phyloP scores from a whole-genome alignment of 768 basidiomycete genomes.

The Lactarius vividus region DNA sequence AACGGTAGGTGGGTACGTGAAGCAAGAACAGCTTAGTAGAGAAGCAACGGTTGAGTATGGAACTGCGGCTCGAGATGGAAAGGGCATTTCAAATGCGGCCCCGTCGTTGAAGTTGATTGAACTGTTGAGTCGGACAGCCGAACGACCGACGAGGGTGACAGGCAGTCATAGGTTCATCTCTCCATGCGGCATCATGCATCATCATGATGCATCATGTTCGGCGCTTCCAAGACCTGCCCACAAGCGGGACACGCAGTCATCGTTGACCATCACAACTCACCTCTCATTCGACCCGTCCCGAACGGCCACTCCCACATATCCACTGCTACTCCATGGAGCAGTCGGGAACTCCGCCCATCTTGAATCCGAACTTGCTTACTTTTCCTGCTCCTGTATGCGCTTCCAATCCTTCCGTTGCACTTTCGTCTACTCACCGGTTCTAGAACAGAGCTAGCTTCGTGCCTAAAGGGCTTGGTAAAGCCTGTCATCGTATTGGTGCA shows the following conservation, averaged over 20 bases:
- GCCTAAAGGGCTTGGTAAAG: constrained; percentile 14
- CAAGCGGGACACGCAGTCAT: background rate
- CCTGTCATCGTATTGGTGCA: constrained; percentile 18
- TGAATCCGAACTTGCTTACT: background rate
- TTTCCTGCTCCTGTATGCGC: constrained; percentile 14
- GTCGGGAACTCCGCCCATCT: background rate
- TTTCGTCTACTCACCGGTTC: constrained; percentile 5
- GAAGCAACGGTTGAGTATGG: no score
- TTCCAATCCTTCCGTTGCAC: background rate
- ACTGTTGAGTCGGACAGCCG: no score
- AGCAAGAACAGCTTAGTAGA: no score
- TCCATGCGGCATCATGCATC: no score
- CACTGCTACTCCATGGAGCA: constrained; percentile 11
- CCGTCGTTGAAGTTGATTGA: no score
- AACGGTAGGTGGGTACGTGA: no score
- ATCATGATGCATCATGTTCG: background rate
- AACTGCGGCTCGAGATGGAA: no score
- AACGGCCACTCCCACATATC: background rate
- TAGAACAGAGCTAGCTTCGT: constrained; percentile 16
- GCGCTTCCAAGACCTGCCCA: background rate
- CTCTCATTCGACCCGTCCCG: background rate
- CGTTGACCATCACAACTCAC: background rate
- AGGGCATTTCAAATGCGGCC: no score
- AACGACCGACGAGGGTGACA: no score
- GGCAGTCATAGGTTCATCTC: no score